These are phyloP conservation scores for Hansenula lynferdii DNA, from an alignment of 1,139 yeast genomes.

Conservation along the genomic window DNA sequence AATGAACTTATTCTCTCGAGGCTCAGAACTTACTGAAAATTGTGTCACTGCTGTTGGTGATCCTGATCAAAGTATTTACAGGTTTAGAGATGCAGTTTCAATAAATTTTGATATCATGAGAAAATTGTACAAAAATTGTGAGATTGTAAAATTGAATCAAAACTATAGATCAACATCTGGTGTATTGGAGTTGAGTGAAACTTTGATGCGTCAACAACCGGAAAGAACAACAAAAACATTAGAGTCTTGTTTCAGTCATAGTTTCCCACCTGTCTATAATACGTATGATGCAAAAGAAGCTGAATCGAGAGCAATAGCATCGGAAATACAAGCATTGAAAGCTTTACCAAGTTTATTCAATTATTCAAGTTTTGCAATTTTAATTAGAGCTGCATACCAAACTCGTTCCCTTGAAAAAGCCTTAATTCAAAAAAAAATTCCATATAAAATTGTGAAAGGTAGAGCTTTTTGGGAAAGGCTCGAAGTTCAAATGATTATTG, in stretches of 20 bases:
- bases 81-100: conserved; percentile 76
- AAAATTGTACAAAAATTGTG: conserved; percentile 34
- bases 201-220: conserved; percentile 58
- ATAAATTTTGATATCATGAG: conserved; percentile 62
- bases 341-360: conserved; percentile 35
- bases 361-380: conserved; percentile 61
- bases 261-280: conserved; percentile 45
- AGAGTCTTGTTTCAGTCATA: conserved; percentile 37
- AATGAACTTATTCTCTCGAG: conserved; percentile 52
- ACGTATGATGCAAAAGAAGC: conserved; percentile 34
- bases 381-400: conserved; percentile 60
- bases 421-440: conserved; percentile 46
- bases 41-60: conserved; percentile 90
- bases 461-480: conserved; percentile 74
- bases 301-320: conserved; percentile 58
- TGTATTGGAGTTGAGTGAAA: conserved; percentile 62
- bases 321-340: conserved; percentile 45
- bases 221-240: conserved; percentile 40
- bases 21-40: conserved; percentile 25
- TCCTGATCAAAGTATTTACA: conserved; percentile 93
- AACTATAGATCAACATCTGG: conserved; percentile 79
- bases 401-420: conserved; percentile 59
- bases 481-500: conserved; percentile 63
- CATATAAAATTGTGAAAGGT: conserved; percentile 67
- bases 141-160: conserved; percentile 46